Evolutionary conservation across 1,139 yeast genomes (phyloP).

Genomic region (Kluyveromyces sp.): DNA sequence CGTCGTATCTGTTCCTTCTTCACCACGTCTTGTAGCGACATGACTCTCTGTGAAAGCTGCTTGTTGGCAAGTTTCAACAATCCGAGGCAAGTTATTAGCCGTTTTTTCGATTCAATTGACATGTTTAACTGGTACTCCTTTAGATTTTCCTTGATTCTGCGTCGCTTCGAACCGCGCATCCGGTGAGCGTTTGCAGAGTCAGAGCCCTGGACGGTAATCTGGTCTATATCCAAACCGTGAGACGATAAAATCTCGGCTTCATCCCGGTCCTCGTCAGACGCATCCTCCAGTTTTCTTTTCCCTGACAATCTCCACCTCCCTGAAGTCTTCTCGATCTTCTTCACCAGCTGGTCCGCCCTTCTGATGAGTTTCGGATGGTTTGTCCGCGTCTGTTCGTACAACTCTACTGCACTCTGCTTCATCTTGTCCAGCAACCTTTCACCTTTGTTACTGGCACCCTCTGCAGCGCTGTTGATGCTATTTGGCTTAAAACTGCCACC

Average conservation of each 20-base stretch:
- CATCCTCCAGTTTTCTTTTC: slow-evolving; percentile 1
- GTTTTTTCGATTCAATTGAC: slow-evolving; percentile 60
- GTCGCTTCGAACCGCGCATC: slow-evolving; percentile 22
- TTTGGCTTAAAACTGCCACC: not conserved
- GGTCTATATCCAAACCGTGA: slow-evolving; percentile 14
- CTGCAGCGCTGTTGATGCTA: not conserved
- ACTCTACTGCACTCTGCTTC: slow-evolving; percentile 22
- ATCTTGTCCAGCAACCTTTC: slow-evolving; percentile 18
- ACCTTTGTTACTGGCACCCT: slow-evolving; percentile 3
- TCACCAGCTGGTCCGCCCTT: slow-evolving; percentile 13
- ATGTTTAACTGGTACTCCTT: slow-evolving; percentile 35
- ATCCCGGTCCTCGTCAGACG: slow-evolving; percentile 2
- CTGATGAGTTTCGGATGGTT: slow-evolving; percentile 13
- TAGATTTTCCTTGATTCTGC: slow-evolving; percentile 27
- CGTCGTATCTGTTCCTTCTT: slow-evolving; percentile 37
- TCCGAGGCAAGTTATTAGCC: slow-evolving; percentile 67
- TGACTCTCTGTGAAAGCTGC: slow-evolving; percentile 59
- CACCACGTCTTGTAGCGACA: slow-evolving; percentile 47
- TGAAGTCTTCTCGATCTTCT: slow-evolving; percentile 11
- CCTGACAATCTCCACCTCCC: slow-evolving; percentile 10
- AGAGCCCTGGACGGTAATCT: slow-evolving; percentile 9
- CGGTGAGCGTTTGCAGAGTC: slow-evolving; percentile 10
- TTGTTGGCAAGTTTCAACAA: slow-evolving; percentile 70
- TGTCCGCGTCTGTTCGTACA: slow-evolving; percentile 24
- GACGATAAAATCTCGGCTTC: not conserved